Conservation (phyloP, 345 rosid genomes). For the Citrus inodora region DNA sequence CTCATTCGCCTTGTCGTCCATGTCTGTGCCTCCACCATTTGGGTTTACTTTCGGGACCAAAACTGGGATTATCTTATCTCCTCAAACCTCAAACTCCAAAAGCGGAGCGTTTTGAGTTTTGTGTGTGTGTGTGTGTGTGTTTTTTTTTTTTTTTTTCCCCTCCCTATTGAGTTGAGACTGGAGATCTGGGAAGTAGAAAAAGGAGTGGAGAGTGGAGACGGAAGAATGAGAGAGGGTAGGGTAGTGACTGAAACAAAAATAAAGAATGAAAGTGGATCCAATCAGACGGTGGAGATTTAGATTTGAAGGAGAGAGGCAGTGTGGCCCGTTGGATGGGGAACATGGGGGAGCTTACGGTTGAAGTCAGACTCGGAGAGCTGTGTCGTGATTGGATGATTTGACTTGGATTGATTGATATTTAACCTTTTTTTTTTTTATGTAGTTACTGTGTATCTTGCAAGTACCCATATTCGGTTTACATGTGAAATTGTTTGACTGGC, state of each 20-base stretch:
- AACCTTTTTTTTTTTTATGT: too few species aligned
- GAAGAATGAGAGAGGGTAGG: conserved; percentile 6
- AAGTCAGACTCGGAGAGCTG: conserved; percentile 11
- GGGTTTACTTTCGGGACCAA: conserved; percentile 1
- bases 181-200: conserved; percentile 43
- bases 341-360: neutral
- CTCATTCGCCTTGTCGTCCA: conserved; percentile 99
- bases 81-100: conserved; percentile 15
- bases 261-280: conserved; percentile 24
- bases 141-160: too few species aligned
- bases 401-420: neutral
- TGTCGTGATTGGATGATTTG: conserved; percentile 41
- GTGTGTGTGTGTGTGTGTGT: neutral
- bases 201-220: neutral
- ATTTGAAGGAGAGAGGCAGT: conserved; percentile 28
- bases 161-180: neutral
- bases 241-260: neutral
- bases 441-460: neutral
- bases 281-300: conserved; percentile 57
- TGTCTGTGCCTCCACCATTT: conserved; percentile 98
- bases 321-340: conserved; percentile 41
- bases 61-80: conserved; percentile 11
- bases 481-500: neutral
- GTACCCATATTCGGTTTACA: neutral
- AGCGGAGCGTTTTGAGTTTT: neutral